Evolutionary conservation across 2,329 filamentous ascomycete species (phyloP), one percentile per base, ranked within the genome.

Genomic region (Colletotrichum kahawae): DNA sequence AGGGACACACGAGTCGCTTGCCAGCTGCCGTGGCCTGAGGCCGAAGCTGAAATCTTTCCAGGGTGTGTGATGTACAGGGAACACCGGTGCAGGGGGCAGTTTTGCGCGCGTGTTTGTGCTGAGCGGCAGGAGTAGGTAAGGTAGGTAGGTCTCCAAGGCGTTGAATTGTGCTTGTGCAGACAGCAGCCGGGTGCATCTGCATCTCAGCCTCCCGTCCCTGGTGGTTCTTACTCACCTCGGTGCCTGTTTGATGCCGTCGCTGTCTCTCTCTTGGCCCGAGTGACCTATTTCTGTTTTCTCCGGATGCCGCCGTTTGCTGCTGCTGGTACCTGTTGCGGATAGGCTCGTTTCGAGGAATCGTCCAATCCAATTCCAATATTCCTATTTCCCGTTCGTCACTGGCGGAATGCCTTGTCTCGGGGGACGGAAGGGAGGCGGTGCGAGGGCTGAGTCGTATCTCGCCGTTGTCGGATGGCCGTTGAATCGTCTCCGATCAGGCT

Each of bases 401-500:
- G 63, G 59, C 36, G 56, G 69, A 75, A 72, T 75, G 72, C 38
- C 69, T 75, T 70, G 69, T 69, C 56, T 62, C 54, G 69, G 69
- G 48, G 36, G 51, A 63, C 34, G 43, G 21, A 31, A 63, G 43
- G 56, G 69, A 75, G 72, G 72, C 72, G 69, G 72, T 72, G 69
- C 72, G 72, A 75, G 57, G 72, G 72, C 72, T 75, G 72, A 72
- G 72, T 75, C 72, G 72, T 75, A 72, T 75, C 63, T 72, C 69
- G 72, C 72, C 72, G 72, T 75, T 75, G 63, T 75, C 69, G 72
- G 72, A 59, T 56, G 62, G 63, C 72, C 69, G 72, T 65, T 72
- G 69, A 67, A 72, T 72, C 72, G 69, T 75, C 72, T 75, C 72
- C 72, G 69, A 72, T 72, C 63, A 75, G 69, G 72, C 72, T 75